Evolutionary conservation across 2,329 filamentous ascomycete species (phyloP).

Genomic region (Catunica adiposa): DNA sequence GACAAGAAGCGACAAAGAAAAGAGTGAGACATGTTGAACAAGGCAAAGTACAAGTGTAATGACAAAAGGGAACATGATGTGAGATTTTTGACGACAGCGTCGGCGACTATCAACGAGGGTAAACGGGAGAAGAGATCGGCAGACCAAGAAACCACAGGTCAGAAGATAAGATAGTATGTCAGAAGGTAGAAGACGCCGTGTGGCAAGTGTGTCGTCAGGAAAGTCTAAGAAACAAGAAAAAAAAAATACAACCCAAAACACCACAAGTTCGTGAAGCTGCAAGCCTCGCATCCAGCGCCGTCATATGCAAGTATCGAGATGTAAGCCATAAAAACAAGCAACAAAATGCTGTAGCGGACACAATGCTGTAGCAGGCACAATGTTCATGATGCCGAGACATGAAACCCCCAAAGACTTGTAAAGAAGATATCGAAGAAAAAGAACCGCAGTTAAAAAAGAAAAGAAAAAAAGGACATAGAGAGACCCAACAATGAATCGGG

Average conservation of each 20-base stretch:
- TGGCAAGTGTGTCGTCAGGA: not conserved
- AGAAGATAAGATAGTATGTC: slow-evolving; percentile 5
- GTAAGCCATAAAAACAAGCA: too few relatives aligned
- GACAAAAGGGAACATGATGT: not conserved
- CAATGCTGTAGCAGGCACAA: not conserved
- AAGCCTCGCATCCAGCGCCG: too few relatives aligned
- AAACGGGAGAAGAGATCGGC: slow-evolving; percentile 1
- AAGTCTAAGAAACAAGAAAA: slow-evolving; percentile 4
- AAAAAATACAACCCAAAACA: slow-evolving; percentile 1
- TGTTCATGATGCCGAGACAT: slow-evolving; percentile 1
- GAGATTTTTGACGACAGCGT: not conserved
- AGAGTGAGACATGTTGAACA: not conserved
- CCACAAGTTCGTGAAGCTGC: not conserved
- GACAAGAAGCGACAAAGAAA: not conserved
- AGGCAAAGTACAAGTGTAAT: not conserved
- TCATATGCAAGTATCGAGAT: too few relatives aligned
- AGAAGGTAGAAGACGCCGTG: not conserved
- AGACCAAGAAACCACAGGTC: slow-evolving; percentile 4
- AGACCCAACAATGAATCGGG: slow-evolving; percentile 6
- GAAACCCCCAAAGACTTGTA: not conserved
- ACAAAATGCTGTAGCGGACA: too few relatives aligned
- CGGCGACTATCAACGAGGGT: not conserved
- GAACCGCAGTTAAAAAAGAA: not conserved
- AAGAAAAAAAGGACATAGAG: slow-evolving; percentile 1
- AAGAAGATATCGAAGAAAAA: too few relatives aligned